Percentiles rank a stretch among this genome's conserved stretches.
Evolutionary conservation across 768 basidiomycete genomes (phyloP).

Genomic region (Tylopilus intermedius): DNA sequence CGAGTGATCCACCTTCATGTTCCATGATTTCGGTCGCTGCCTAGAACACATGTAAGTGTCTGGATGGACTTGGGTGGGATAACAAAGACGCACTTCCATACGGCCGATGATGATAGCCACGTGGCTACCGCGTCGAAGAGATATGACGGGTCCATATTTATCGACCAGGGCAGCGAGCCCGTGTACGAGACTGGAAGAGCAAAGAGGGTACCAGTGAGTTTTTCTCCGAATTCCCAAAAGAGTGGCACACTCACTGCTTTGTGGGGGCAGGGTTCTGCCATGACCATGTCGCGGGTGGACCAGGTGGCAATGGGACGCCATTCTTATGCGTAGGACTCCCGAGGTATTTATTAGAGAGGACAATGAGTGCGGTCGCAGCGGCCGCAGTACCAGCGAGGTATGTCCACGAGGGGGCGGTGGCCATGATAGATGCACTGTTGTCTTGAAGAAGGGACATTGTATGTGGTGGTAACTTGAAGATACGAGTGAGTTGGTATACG

Average conservation of each 20-base stretch:
- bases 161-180: constrained; percentile 47
- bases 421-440: not conserved
- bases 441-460: not conserved
- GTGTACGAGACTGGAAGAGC: constrained; percentile 1
- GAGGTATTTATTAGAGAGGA: not conserved
- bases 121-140: constrained; percentile 41
- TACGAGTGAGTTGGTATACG: not conserved
- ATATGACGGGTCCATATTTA: constrained; percentile 52
- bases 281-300: constrained; percentile 1
- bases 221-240: too few relatives aligned
- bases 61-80: too few relatives aligned
- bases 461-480: not conserved
- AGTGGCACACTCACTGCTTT: not conserved
- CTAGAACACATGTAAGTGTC: constrained; percentile 20
- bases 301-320: not conserved
- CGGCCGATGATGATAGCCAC: constrained; percentile 16
- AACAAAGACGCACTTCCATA: constrained; percentile 11
- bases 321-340: not conserved
- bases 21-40: constrained; percentile 58
- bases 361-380: not conserved
- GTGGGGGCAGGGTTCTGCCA: constrained; percentile 3
- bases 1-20: constrained; percentile 46
- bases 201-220: too few relatives aligned
- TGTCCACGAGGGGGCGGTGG: not conserved
- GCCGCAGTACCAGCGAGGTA: not conserved